phyloP scores from a whole-genome alignment of 139 green algal genomes.

The Chlamydomonas sp. region DNA sequence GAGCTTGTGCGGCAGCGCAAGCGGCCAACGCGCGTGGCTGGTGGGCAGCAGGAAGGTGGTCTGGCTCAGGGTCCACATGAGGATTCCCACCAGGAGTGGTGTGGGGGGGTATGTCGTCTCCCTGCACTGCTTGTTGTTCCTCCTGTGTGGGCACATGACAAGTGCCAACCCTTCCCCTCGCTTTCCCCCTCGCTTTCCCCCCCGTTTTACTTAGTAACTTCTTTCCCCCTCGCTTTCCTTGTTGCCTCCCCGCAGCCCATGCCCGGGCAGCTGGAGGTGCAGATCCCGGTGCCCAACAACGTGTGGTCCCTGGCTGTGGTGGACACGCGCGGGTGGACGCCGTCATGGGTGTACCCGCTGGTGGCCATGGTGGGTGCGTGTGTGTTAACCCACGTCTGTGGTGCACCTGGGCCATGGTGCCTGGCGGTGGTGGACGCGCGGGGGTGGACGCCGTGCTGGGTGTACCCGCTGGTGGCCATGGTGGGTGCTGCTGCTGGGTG shows the following conservation, averaged over 20 bases:
- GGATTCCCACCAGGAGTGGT: too few species aligned
- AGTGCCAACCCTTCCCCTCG: not conserved
- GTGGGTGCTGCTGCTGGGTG: not conserved
- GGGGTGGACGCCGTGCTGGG: slow-evolving; percentile 13
- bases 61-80: too few species aligned
- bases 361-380: not conserved
- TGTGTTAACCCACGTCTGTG: not conserved
- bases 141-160: too few species aligned
- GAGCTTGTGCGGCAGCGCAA: not conserved
- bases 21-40: not conserved
- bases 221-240: not conserved
- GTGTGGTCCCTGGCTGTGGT: not conserved
- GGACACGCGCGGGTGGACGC: not conserved
- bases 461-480: slow-evolving; percentile 36
- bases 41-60: not conserved
- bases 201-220: not conserved
- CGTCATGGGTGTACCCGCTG: not conserved
- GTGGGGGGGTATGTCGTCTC: too few species aligned
- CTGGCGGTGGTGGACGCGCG: slow-evolving; percentile 10
- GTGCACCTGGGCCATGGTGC: not conserved
- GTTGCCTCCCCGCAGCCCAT: not conserved
- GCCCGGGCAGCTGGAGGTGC: not conserved
- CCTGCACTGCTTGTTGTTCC: too few species aligned
- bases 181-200: not conserved
- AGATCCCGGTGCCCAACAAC: slow-evolving; percentile 38